These are phyloP conservation scores for Psidium guajava DNA, from an alignment of 345 rosid genomes.

Conservation along the genomic window DNA sequence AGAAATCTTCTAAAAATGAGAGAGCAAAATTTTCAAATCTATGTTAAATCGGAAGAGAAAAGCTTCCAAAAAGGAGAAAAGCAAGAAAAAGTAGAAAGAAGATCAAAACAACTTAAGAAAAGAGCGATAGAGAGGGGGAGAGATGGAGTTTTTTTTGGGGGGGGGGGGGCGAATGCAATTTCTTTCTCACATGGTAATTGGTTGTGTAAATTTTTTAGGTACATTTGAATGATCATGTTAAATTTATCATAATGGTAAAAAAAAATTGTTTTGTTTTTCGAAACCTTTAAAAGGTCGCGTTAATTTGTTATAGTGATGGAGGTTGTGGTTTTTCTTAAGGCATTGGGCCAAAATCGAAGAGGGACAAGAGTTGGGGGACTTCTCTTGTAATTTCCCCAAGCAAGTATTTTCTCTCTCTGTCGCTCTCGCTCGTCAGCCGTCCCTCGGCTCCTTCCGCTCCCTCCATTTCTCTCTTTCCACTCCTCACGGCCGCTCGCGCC, in stretches of 20 bases:
- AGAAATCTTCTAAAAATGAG: no score
- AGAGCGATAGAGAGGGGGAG: no score
- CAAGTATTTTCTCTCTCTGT: background rate
- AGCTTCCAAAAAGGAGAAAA: no score
- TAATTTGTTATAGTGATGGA: background rate
- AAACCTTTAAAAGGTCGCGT: background rate
- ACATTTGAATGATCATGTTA: background rate
- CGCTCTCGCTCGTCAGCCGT: background rate
- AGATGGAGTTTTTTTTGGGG: no score
- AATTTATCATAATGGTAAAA: background rate
- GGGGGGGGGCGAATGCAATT: background rate
- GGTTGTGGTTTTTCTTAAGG: background rate
- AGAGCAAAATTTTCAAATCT: no score
- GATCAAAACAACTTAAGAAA: no score
- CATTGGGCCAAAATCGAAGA: background rate
- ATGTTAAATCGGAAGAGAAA: no score
- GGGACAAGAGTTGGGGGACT: background rate
- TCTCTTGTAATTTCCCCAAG: background rate
- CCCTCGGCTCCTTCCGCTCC: background rate
- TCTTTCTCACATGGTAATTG: background rate
- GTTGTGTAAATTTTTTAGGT: background rate
- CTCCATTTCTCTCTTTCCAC: background rate
- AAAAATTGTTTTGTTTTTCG: background rate
- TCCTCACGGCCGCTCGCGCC: background rate
- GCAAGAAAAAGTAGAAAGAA: no score